Percentiles rank a stretch among this genome's conserved stretches.
These are phyloP conservation scores for Saccharomycopsis synnaedendra DNA, from an alignment of 805 yeast genomes.

Conservation along the genomic window DNA sequence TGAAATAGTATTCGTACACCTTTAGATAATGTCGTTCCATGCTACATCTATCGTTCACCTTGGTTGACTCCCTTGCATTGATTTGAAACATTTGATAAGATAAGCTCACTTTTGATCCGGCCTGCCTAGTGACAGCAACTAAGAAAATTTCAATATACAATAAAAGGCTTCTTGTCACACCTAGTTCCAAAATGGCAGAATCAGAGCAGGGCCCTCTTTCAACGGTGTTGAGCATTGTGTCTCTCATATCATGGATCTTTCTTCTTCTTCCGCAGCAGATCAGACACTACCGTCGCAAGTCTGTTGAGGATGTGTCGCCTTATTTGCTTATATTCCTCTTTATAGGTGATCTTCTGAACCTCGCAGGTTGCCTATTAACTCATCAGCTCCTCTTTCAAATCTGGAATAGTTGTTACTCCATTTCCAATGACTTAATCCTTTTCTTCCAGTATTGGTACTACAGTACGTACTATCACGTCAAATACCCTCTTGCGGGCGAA, in stretches of 20 bases:
- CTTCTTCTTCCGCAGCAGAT: slow-evolving; percentile 25
- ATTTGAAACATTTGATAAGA: too few relatives aligned
- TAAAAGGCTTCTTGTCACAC: too few relatives aligned
- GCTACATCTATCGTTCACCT: too few relatives aligned
- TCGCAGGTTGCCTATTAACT: slow-evolving; percentile 66
- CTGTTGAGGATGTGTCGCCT: slow-evolving; percentile 24
- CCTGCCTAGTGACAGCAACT: too few relatives aligned
- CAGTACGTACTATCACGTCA: slow-evolving; percentile 24
- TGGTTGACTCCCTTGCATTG: too few relatives aligned
- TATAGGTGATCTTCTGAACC: slow-evolving; percentile 27
- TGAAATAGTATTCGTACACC: too few relatives aligned
- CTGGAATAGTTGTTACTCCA: slow-evolving; percentile 59
- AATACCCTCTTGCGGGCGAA: slow-evolving; percentile 5
- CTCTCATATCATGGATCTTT: slow-evolving; percentile 3
- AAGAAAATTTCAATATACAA: too few relatives aligned
- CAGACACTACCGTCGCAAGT: slow-evolving; percentile 23
- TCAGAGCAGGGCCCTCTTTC: slow-evolving; percentile 1
- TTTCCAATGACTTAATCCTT: slow-evolving; percentile 58
- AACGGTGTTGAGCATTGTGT: slow-evolving; percentile 1
- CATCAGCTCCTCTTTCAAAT: slow-evolving; percentile 75
- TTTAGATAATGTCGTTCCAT: too few relatives aligned
- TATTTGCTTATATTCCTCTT: slow-evolving; percentile 24
- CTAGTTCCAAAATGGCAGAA: too few relatives aligned
- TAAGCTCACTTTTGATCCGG: too few relatives aligned
- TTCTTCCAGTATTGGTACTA: slow-evolving; percentile 67